Conservation (phyloP, 495 filamentous ascomycete genomes). For the Cudoniella acicularis region DNA sequence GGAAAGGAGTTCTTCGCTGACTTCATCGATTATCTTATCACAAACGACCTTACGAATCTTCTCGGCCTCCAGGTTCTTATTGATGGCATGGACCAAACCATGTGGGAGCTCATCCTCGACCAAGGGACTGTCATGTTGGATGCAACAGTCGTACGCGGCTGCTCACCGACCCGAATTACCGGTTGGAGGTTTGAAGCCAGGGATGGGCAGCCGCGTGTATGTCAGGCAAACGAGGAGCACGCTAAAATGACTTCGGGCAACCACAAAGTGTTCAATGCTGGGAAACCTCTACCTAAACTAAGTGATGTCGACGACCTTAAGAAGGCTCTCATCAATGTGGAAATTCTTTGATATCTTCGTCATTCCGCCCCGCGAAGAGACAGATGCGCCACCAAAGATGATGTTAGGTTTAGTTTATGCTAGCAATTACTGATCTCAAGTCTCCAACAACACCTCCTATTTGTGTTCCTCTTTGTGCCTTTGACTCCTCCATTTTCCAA, state of each 20-base stretch:
- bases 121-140: constrained; percentile 17
- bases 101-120: constrained; percentile 16
- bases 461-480: no score
- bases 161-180: background rate
- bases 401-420: no score
- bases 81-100: background rate
- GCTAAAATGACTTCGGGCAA: constrained; percentile 7
- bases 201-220: background rate
- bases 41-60: background rate
- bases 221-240: constrained; percentile 8
- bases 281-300: constrained; percentile 5
- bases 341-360: background rate
- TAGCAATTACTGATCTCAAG: no score
- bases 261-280: constrained; percentile 17
- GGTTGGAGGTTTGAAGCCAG: background rate
- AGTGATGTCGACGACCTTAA: constrained; percentile 14
- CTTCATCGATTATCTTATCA: background rate
- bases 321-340: constrained; percentile 7
- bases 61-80: background rate
- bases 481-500: no score
- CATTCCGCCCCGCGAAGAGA: no score
- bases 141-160: constrained; percentile 2
- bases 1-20: background rate
- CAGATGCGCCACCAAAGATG: no score
- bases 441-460: no score